phyloP scores from a whole-genome alignment of 2,329 filamentous ascomycete genomes.

The Talaromyces sp. region DNA sequence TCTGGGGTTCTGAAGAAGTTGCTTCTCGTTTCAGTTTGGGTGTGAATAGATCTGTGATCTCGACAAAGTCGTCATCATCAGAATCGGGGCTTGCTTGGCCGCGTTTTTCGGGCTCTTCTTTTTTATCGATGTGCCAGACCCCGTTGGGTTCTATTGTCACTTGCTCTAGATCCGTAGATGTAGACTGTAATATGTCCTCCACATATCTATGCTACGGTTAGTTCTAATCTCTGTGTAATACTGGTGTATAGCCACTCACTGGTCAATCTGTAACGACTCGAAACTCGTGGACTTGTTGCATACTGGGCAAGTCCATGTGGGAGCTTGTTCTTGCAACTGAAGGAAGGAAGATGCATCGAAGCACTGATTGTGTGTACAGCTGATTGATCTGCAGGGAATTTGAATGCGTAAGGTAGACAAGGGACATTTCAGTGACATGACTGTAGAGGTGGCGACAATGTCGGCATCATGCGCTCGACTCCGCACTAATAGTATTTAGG shows the following conservation, averaged over 20 bases:
- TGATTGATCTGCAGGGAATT: constrained; percentile 72
- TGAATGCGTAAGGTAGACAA: constrained; percentile 79
- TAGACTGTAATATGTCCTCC: constrained; percentile 76
- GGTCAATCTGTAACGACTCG: constrained; percentile 79
- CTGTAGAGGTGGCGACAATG: constrained; percentile 80
- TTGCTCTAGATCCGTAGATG: constrained; percentile 69
- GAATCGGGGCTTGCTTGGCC: constrained; percentile 35
- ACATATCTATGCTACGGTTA: constrained; percentile 62
- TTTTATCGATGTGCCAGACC: constrained; percentile 61
- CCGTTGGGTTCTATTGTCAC: constrained; percentile 89
- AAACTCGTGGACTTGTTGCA: constrained; percentile 82
- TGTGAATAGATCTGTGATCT: constrained; percentile 33
- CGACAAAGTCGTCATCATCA: constrained; percentile 37
- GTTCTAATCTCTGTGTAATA: not conserved
- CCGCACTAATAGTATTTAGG: constrained; percentile 58
- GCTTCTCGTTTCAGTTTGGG: constrained; percentile 36
- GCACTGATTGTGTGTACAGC: constrained; percentile 88
- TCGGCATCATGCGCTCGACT: constrained; percentile 81
- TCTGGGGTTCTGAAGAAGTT: constrained; percentile 21
- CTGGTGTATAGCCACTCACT: constrained; percentile 53
- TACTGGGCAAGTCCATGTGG: constrained; percentile 93
- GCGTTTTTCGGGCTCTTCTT: constrained; percentile 42
- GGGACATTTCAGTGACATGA: constrained; percentile 89
- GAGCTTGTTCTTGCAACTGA: constrained; percentile 90
- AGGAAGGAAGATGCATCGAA: constrained; percentile 92